These are phyloP conservation scores for Chlorokybus atmophyticus DNA, from an alignment of 139 green algal species.

Conservation along the genomic window DNA sequence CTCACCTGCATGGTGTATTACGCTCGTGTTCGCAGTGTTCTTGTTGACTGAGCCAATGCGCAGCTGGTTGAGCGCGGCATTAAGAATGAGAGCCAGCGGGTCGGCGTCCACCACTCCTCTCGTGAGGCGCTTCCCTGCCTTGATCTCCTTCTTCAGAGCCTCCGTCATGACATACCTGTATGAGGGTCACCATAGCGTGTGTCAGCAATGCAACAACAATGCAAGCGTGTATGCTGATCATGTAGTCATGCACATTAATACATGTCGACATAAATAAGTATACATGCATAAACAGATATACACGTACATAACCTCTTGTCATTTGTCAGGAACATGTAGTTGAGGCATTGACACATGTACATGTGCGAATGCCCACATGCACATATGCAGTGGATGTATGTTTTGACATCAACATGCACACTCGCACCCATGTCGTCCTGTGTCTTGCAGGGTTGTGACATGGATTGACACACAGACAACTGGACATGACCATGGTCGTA, in stretches of 20 bases:
- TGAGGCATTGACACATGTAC: too few species aligned
- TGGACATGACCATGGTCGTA: slow-evolving; percentile 21
- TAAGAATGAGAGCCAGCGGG: neutral
- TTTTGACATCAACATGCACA: neutral
- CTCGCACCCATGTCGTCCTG: neutral
- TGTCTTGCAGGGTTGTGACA: slow-evolving; percentile 1
- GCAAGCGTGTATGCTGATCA: slow-evolving; percentile 1
- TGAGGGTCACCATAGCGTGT: too few species aligned
- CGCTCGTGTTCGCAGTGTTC: neutral
- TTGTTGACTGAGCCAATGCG: neutral
- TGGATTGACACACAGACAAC: neutral
- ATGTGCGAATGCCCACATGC: too few species aligned
- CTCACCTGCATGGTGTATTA: neutral
- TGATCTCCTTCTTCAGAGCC: neutral
- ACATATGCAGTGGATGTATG: too few species aligned
- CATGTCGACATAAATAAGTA: too few species aligned
- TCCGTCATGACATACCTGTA: neutral
- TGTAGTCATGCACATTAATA: too few species aligned
- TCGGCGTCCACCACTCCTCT: neutral
- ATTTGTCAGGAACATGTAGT: neutral
- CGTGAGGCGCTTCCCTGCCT: neutral
- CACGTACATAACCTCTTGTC: neutral
- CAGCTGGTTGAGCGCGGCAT: neutral
- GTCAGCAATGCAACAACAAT: too few species aligned
- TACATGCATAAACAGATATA: slow-evolving; percentile 1